Evolutionary conservation across 108 stramenopile species (phyloP).

Genomic region (Ochromonas danica): DNA sequence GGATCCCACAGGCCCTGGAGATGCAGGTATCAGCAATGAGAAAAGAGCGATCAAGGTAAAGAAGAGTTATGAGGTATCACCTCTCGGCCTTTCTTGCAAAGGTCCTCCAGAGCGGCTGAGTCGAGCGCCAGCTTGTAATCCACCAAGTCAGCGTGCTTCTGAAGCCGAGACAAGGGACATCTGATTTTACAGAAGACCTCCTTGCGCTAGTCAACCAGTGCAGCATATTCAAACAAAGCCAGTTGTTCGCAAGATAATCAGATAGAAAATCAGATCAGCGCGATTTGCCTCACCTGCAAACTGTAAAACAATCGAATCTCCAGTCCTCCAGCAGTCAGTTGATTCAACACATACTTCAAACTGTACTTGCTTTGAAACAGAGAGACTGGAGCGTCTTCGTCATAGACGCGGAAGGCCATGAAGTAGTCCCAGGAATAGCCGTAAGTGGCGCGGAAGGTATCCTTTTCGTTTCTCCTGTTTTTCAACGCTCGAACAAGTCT

Average conservation of each 20-base stretch:
- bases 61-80: too few species aligned
- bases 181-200: slow-evolving; percentile 22
- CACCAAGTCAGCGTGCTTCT: slow-evolving; percentile 19
- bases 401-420: slow-evolving; percentile 18
- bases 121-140: slow-evolving; percentile 8
- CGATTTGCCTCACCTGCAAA: background rate
- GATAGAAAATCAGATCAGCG: background rate
- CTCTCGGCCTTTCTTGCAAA: slow-evolving; percentile 7
- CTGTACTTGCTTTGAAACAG: background rate
- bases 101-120: background rate
- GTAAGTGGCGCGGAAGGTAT: background rate
- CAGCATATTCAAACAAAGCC: too few species aligned
- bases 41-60: background rate
- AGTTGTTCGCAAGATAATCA: too few species aligned
- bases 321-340: slow-evolving; percentile 11
- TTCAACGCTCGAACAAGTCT: background rate
- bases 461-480: slow-evolving; percentile 20
- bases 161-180: slow-evolving; percentile 1
- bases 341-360: background rate
- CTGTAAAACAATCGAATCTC: slow-evolving; percentile 28
- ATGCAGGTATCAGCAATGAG: background rate
- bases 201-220: too few species aligned
- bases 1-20: slow-evolving; percentile 32
- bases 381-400: slow-evolving; percentile 5
- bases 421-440: slow-evolving; percentile 36